Conservation (phyloP, 257 asterid genomes). For the Solanum megistacrolobum region DNA sequence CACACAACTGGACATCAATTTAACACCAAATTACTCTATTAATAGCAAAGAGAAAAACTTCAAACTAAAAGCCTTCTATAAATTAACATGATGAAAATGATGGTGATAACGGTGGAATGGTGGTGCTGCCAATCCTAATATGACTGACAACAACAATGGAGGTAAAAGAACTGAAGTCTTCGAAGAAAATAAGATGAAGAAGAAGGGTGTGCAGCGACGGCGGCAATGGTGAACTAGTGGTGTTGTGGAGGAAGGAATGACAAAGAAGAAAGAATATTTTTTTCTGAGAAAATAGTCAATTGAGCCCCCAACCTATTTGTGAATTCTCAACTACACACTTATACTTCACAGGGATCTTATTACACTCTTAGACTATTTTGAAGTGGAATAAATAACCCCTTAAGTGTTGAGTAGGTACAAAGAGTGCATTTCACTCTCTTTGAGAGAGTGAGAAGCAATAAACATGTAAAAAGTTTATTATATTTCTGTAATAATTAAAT, state of each 20-base stretch:
- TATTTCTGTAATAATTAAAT: no score
- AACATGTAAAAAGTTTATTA: no score
- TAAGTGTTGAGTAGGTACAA: no score
- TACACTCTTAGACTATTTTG: no score
- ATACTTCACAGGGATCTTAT: no score
- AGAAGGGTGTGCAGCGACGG: neutral
- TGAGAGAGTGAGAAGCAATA: no score
- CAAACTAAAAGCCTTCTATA: neutral
- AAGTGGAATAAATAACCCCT: no score
- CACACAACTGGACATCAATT: neutral
- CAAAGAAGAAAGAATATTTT: neutral
- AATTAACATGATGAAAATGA: neutral
- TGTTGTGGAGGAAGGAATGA: neutral
- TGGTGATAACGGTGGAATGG: neutral
- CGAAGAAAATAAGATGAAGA: neutral
- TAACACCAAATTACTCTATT: neutral
- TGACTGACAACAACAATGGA: neutral
- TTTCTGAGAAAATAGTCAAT: no score
- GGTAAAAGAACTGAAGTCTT: neutral
- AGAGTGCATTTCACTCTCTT: no score
- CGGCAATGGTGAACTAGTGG: neutral
- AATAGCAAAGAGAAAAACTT: neutral
- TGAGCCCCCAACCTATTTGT: no score
- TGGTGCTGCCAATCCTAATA: neutral
- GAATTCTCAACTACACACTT: no score